Evolutionary conservation across 192 early-diverging fungal genomes (phyloP), one percentile per base, ranked within the genome.

Genomic region (Physocladia obscura): DNA sequence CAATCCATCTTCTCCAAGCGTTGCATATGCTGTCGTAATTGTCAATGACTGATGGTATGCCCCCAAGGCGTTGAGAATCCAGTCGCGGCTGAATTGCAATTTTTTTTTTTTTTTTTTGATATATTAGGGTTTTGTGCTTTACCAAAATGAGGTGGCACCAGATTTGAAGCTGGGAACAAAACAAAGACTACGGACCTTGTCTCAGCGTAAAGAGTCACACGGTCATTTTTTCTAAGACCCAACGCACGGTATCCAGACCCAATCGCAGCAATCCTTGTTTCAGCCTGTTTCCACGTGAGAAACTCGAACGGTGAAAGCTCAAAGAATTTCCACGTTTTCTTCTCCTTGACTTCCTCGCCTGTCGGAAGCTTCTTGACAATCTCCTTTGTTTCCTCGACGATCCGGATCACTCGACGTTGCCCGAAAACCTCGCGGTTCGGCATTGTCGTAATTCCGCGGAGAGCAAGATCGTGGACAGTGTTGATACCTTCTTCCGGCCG

Each of bases 1-100:
- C 44, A 95, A 85, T 49, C 92, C 92, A 13, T 91, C 89, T 67
- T 88, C 88, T 30, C 92, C 94, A 34, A 95, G 82, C 44, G 92
- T 93, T 52, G 38, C 80, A 50, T 81, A 81, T 26, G 92, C 90
- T n/a, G 93, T 95, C 40, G 89, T 87, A 75, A 95, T 89, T 61
- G 84, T 84, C 56, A 91, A 70, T 27, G 56, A 73, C 73, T 93
- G 90, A 26, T 88, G 82, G 68, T 85, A 92, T 64, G 77, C 74
- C 38, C 80, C 86, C 56, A 81, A 84, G 29, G 89, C 87, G 29
- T 81, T 71, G 49, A 87, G 70, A 56, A 87, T 80, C 87, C 87
- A 92, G 69, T 88, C 80, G 35, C 76, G 70, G 62, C 74, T 75
- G 39, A 24, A 49, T 32, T 19, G 26, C 52, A 8, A 54, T 19